phyloP scores from a whole-genome alignment of 192 early-diverging fungal genomes.

The Rhizophagus sp. region DNA sequence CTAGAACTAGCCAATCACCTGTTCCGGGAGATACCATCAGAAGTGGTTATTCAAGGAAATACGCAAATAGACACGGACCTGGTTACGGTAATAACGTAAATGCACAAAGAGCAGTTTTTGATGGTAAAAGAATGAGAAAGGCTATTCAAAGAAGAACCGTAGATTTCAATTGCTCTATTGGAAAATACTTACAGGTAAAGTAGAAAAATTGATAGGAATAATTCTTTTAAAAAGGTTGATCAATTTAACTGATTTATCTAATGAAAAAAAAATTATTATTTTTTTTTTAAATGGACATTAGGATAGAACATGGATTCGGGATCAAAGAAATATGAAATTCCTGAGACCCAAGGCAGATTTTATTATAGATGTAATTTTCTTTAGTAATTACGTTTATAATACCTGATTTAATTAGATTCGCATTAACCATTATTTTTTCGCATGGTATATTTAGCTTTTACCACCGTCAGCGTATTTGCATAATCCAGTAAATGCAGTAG shows the following conservation, averaged over 20 bases:
- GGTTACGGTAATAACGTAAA: conserved; percentile 13
- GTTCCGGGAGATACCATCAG: background rate
- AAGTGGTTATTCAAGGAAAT: background rate
- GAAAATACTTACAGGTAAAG: conserved; percentile 73
- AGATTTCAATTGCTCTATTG: conserved; percentile 86
- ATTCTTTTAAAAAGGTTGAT: conserved; percentile 18
- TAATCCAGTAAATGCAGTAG: conserved; percentile 72
- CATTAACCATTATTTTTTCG: background rate
- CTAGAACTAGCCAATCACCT: background rate
- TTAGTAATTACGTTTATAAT: conserved; percentile 20
- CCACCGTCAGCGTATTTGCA: conserved; percentile 68
- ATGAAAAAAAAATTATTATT: background rate
- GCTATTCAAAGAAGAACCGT: conserved; percentile 92
- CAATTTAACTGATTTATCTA: background rate
- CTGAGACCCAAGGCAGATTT: conserved; percentile 75
- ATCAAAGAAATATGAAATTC: conserved; percentile 53
- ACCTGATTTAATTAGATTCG: background rate
- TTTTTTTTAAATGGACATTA: conserved; percentile 29
- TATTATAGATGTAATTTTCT: conserved; percentile 64
- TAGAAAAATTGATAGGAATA: conserved; percentile 7
- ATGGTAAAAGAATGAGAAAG: conserved; percentile 81
- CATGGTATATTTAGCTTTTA: conserved; percentile 47
- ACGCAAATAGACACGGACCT: background rate
- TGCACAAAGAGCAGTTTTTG: conserved; percentile 42
- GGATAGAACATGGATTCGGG: conserved; percentile 54